phyloP scores from a whole-genome alignment of 106 monocot genomes.

The Phalaenopsis aphrodite region DNA sequence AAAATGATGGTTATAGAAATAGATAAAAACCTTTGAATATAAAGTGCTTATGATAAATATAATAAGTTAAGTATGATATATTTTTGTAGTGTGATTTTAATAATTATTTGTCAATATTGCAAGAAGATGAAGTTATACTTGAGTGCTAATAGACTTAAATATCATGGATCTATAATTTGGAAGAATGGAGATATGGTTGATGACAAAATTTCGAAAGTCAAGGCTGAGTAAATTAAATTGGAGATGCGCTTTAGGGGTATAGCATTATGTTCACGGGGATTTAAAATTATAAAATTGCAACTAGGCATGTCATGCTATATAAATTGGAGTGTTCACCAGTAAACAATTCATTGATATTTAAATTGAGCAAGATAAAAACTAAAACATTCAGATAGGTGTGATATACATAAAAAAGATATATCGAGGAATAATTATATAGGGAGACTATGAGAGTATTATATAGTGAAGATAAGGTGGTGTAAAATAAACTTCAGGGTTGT shows the following conservation, averaged over 20 bases:
- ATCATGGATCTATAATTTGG: too few species aligned
- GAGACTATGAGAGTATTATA: background rate
- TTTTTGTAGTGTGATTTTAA: background rate
- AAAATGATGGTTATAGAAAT: too few species aligned
- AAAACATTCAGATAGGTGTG: background rate
- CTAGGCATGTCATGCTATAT: background rate
- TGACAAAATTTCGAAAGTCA: background rate
- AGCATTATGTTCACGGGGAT: background rate
- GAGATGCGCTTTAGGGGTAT: background rate
- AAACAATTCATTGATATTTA: background rate
- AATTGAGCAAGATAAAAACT: background rate
- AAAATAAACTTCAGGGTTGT: background rate
- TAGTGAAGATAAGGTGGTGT: background rate
- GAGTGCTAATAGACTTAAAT: background rate
- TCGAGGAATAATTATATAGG: background rate
- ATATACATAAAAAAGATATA: background rate
- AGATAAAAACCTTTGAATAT: background rate
- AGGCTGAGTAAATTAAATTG: background rate
- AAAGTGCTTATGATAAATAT: background rate
- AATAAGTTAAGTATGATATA: background rate
- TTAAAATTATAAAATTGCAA: background rate
- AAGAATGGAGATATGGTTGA: background rate
- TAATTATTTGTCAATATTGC: background rate
- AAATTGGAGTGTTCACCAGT: background rate
- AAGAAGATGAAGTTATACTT: background rate